A percentile compares a stretch with the other conserved stretches of the same genome.
Conservation (phyloP, 345 rosid species). For the Eucalyptus tenuipes region DNA sequence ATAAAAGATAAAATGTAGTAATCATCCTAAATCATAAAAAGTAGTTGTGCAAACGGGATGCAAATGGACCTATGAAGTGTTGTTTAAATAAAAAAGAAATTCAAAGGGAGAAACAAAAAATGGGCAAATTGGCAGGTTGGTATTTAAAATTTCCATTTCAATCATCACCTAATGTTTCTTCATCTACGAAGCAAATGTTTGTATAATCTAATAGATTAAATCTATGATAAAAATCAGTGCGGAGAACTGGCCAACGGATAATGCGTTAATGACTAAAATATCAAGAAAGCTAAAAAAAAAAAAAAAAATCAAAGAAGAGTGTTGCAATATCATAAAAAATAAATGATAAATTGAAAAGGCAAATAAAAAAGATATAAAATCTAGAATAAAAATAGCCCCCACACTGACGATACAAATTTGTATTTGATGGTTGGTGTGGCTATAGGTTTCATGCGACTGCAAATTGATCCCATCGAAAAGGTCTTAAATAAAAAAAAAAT, state of each 20-base stretch:
- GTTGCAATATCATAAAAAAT: no score
- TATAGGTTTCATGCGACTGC: no score
- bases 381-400: background rate
- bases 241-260: rapidly evolving
- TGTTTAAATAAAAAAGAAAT: background rate
- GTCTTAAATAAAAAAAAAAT: no score
- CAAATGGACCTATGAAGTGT: background rate
- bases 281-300: no score
- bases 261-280: no score
- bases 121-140: background rate
- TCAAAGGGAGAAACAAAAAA: background rate
- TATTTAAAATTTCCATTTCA: background rate
- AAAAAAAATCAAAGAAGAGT: background rate
- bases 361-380: no score
- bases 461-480: background rate
- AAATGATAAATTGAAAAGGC: background rate
- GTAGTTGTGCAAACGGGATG: background rate
- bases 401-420: background rate
- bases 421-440: no score
- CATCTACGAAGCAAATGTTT: background rate
- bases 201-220: no score
- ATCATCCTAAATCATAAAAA: background rate
- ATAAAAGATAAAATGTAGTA: background rate
- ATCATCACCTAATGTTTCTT: background rate
- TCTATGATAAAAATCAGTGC: rapidly evolving